Base-by-base conservation (phyloP, 2,329 filamentous ascomycete genomes). In the Ascocoryne sarcoides region DNA sequence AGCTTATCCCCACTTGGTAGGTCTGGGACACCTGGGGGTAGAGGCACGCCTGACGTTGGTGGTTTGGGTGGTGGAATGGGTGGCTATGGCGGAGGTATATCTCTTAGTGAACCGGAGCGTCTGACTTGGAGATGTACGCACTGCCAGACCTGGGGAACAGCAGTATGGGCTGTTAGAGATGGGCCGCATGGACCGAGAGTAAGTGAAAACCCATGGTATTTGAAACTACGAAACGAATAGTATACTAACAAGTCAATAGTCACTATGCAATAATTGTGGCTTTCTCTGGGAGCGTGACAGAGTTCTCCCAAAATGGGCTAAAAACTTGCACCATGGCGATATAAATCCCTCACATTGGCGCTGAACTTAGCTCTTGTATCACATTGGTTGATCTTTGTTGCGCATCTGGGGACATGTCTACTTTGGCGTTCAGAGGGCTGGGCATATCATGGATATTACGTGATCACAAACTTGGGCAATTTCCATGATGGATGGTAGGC, bases 131-230 rank as follows among this genome's bases (percentile, higher is more conserved):
- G 86, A 47, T 98, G 92, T 64, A 70, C 70, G 32, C 90, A 96
- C 62, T 98, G 92, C 62, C 73, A 73, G 45, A 79, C 95, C 23
- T 90, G 84, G 79, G 92, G 90, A 12, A 82, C 82, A 36, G 84
- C 87, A 19, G 87, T 95, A 7, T 98, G 92, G 92, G 89, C 86
- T 36, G 90, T 96, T 3, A 73, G 92, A 54, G 89, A 96, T 64
- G 92, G 92, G 17, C 92, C 92, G 10, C 70, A 76, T 40, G 90
- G 89, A 40, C 75, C 84, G 48, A 82, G 85, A 64, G 86, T 92
- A 68, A 73, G 84, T 65, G 32, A 21, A 17, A 7, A 7, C 23
- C 7, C 23, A 26, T 26, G 7, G 12, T n/a, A 26, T 26, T 32
- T 32, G 14, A n/a, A 7, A 5, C 18, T 12, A 17, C 32, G 3